Evolutionary conservation across 1,139 yeast genomes (phyloP).

Genomic region (Debaryomycetaceae sp.): DNA sequence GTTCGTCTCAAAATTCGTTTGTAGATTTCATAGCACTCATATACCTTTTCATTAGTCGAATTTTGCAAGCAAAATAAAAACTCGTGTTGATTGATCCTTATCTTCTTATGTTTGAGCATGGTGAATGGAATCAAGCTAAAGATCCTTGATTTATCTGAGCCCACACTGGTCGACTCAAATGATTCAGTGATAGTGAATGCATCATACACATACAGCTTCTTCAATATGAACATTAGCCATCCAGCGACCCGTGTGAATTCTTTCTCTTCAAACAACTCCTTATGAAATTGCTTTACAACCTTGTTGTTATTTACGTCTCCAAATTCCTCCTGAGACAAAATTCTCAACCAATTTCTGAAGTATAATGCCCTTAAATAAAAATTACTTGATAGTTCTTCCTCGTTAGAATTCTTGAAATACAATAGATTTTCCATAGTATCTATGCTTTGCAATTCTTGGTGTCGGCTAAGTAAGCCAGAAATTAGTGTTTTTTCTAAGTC

Average conservation of each 20-base stretch:
- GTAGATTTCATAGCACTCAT: background rate
- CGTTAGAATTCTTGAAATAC: background rate
- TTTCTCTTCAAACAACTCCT: background rate
- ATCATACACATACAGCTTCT: background rate
- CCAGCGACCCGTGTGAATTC: background rate
- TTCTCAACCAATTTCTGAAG: slow-evolving; percentile 1
- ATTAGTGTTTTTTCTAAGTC: slow-evolving; percentile 1
- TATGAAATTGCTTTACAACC: background rate
- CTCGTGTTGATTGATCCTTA: background rate
- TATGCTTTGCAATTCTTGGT: slow-evolving; percentile 3
- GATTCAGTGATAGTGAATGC: background rate
- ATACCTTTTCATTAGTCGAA: background rate
- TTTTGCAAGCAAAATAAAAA: background rate
- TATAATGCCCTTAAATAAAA: slow-evolving; percentile 4
- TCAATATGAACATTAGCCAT: background rate
- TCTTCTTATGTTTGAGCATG: background rate
- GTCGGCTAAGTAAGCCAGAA: background rate
- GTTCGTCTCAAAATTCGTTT: background rate
- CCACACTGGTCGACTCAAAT: background rate
- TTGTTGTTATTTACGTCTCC: background rate
- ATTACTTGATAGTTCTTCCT: background rate
- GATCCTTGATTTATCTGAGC: background rate
- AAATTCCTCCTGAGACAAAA: background rate
- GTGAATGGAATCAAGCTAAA: background rate
- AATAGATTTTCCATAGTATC: slow-evolving; percentile 1